Evolutionary conservation across 768 basidiomycete genomes (phyloP).

Genomic region (Kwoniella heveanensis): DNA sequence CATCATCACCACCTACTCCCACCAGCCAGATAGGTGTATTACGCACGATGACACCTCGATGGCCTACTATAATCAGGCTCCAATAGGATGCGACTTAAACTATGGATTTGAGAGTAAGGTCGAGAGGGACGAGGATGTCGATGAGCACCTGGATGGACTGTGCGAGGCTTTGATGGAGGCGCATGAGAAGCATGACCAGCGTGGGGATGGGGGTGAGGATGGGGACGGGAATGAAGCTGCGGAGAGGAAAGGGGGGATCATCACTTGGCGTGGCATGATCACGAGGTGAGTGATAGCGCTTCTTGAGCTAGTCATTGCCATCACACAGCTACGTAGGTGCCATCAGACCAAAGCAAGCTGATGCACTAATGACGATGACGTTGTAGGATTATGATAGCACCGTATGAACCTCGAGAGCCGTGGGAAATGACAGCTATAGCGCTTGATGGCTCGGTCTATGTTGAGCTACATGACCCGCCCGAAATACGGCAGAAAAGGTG

Average conservation of each 20-base stretch:
- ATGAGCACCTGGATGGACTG: slow-evolving; percentile 54
- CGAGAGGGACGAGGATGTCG: slow-evolving; percentile 49
- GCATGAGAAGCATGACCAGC: slow-evolving; percentile 10
- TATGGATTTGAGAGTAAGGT: slow-evolving; percentile 47
- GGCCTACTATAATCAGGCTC: slow-evolving; percentile 46
- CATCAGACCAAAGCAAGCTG: too few relatives aligned
- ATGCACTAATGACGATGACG: background rate
- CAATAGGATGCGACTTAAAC: slow-evolving; percentile 49
- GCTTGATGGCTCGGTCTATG: slow-evolving; percentile 52
- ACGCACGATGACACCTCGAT: slow-evolving; percentile 44
- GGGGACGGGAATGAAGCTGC: too few relatives aligned
- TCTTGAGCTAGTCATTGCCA: too few relatives aligned
- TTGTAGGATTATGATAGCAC: slow-evolving; percentile 53
- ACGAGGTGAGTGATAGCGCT: slow-evolving; percentile 56
- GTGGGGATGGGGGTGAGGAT: slow-evolving; percentile 6
- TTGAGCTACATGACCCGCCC: slow-evolving; percentile 51
- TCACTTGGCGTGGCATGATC: slow-evolving; percentile 57
- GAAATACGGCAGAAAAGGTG: slow-evolving; percentile 36
- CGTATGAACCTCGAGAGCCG: slow-evolving; percentile 51
- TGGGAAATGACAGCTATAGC: slow-evolving; percentile 56
- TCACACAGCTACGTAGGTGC: too few relatives aligned
- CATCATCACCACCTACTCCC: slow-evolving; percentile 53
- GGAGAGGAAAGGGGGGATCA: slow-evolving; percentile 43
- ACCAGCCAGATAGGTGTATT: slow-evolving; percentile 47
- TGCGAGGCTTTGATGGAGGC: slow-evolving; percentile 40